Base-by-base conservation (phyloP, 2,329 filamentous ascomycete genomes). In the Aspergillus tamarii region DNA sequence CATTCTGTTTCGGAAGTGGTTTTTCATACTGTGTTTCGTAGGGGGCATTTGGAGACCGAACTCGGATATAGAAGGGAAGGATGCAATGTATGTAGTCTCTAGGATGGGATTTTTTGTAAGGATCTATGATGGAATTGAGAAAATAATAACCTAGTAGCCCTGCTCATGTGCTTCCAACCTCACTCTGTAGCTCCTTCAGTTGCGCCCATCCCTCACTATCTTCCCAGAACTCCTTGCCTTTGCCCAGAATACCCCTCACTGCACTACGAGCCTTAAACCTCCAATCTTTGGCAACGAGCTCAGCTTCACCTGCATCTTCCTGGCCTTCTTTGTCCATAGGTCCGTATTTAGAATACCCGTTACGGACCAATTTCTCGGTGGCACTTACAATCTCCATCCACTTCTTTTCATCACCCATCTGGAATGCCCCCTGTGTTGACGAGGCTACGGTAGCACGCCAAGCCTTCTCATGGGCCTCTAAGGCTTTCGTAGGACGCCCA, bases 261-360 rank as follows among this genome's bases (percentile, higher is more conserved):
- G 94, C 94, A 76, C 88, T 96, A 71, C 92, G 85, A 0, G 92
- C 92, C 85, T 97, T 98, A 67, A 91, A 91, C 77, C 87, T 91
- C 95, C 95, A 99, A 72, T 89, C 89, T 63, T 85, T 86, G 2
- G 92, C 92, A 2, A 97, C 88, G 34, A 87, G 73, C 66, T 89
- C 87, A 0, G 84, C 82, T 30, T 78, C 81, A 76, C 65, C 78
- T 70, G 1, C 67, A 1, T 72, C 80, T 62, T 85, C 71, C 1
- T 85, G 85, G 64, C 87, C 86, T 8, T 84, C 87, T 70, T 74
- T 78, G 23, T 88, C 84, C 67, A 86, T 84, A 0, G 83, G 81
- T 0, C 91, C 91, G 70, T 93, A 88, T 75, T 90, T 93, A 79
- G 95, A 91, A 78, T 97, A 92, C 58, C 91, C 87, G 67, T 91